Evolutionary conservation across 805 yeast species (phyloP), one percentile per base, ranked within the genome.

Genomic region (Wickerhamiella kurtzmanii): DNA sequence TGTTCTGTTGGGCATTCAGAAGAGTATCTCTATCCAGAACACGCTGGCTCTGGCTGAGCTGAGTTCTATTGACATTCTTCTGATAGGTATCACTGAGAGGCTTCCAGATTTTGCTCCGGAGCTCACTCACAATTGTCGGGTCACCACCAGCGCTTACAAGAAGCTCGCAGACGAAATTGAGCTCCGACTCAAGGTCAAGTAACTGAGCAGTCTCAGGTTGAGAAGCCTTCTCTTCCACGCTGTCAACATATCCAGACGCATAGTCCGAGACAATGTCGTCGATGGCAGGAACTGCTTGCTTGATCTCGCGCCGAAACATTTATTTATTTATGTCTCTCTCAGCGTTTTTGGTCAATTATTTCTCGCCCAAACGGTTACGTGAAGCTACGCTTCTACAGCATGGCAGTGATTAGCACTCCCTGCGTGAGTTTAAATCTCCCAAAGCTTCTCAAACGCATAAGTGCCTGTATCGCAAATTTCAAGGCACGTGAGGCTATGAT

Each of bases 221-320:
- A 53, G 77, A 80, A 0, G 92, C 85, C 17, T 83, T 71, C 44
- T 69, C 71, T n/a, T 86, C 77, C 17, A 92, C 67, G 66, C 87
- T 88, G 49, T 81, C 80, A 46, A 86, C 61, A 57, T 88, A 92
- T 1, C 98, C 98, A 36, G 81, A 80, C 2, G 95, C 94, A 61
- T 92, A 92, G 51, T 87, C 92, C 1, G 80, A 71, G 73, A 92
- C 95, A 9, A 87, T 77, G 1, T 88, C 80, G 58, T 92, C 98
- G 41, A 92, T 73, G 0, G 82, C 70, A 2, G 95, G 88, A 2
- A 80, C 92, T 0, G 95, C 89, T 62, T 81, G 84, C 51, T 95
- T 81, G 5, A 88, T 78, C 60, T 82, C 86, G 17, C 60, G 57
- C 11, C 54, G 49, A 3, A 56, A 25, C 32, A 25, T 17, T 20